Percentiles rank a stretch among this genome's conserved stretches.
Conservation (phyloP, 2,329 filamentous ascomycete species). For the Coniochaeta sp. region DNA sequence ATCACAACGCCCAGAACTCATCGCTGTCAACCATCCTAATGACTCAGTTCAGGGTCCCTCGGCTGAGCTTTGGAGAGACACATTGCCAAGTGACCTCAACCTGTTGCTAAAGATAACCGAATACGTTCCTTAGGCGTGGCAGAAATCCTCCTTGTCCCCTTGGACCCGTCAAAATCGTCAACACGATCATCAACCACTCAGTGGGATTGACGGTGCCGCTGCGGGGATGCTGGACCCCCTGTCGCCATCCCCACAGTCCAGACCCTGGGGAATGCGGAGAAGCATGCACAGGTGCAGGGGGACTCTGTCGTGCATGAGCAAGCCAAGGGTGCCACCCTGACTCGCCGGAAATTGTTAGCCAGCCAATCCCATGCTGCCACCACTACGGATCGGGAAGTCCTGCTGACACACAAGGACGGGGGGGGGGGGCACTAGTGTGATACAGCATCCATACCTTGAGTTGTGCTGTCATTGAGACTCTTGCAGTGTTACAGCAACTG, state of each 20-base stretch:
- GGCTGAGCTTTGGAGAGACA: background rate
- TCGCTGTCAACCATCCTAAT: background rate
- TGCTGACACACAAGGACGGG: background rate
- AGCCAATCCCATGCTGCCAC: background rate
- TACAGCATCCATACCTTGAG: too few species aligned
- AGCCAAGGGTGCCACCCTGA: background rate
- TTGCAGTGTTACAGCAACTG: background rate
- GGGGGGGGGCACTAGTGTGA: background rate
- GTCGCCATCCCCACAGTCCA: background rate
- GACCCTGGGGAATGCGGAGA: background rate
- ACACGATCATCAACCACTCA: too few species aligned
- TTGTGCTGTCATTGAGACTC: background rate
- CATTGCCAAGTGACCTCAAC: background rate
- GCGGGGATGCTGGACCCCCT: too few species aligned
- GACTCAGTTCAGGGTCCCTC: background rate
- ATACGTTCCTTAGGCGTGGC: background rate
- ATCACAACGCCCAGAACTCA: background rate
- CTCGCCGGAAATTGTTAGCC: constrained; percentile 4
- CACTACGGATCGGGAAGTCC: background rate
- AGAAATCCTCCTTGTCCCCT: background rate
- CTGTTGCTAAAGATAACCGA: background rate
- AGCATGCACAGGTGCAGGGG: background rate
- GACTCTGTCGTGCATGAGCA: background rate
- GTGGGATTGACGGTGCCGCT: too few species aligned
- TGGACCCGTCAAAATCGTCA: background rate